Percentiles rank a stretch among this genome's conserved stretches.
Conservation (phyloP, 1,284 basidiomycete genomes). For the Peniophora sp. region DNA sequence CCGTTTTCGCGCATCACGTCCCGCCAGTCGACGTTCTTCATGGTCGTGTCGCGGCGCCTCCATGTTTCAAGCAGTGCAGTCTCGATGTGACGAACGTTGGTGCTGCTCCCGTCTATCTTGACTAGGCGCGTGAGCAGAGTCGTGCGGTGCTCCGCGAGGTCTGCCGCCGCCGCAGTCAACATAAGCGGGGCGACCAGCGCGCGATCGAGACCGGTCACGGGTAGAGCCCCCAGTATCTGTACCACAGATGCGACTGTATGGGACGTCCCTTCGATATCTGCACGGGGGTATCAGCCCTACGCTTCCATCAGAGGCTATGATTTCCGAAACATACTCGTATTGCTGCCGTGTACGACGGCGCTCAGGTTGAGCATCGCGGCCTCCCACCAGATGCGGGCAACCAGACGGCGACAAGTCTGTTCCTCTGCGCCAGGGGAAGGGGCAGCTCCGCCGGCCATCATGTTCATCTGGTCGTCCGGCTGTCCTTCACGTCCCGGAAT, state of each 20-base stretch:
- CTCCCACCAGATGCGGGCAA: constrained; percentile 60
- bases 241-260: constrained; percentile 7
- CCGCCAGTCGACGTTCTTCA: neutral
- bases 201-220: constrained; percentile 53
- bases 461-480: constrained; percentile 6
- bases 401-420: constrained; percentile 34
- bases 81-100: constrained; percentile 11
- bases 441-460: constrained; percentile 3
- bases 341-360: constrained; percentile 59
- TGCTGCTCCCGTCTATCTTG: constrained; percentile 7
- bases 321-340: constrained; percentile 43
- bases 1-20: neutral
- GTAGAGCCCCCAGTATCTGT: constrained; percentile 44
- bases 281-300: neutral
- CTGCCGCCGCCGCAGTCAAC: constrained; percentile 63
- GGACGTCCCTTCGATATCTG: neutral
- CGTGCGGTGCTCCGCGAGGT: constrained; percentile 51
- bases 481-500: constrained; percentile 2
- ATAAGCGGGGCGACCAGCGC: constrained; percentile 64
- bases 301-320: neutral
- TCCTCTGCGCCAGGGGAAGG: constrained; percentile 21
- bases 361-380: constrained; percentile 62
- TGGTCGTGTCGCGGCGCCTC: constrained; percentile 31
- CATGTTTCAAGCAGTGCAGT: constrained; percentile 57
- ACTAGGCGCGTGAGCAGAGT: constrained; percentile 9